Base-by-base conservation (phyloP, 805 yeast species). In the Saccharomycopsis fermentans region DNA sequence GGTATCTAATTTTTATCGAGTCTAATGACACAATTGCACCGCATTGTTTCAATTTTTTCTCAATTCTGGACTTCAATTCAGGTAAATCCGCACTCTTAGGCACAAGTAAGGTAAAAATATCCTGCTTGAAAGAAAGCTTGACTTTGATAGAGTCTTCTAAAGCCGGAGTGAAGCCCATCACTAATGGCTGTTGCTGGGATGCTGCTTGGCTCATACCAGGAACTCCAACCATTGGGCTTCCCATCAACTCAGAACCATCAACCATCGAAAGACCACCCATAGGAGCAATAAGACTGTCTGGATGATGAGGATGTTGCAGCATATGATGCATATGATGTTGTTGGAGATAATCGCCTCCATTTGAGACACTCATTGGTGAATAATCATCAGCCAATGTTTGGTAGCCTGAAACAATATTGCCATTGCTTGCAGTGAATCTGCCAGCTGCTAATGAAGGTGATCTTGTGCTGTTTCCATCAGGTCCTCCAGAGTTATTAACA, bases 41-140 rank as follows among this genome's bases (percentile, higher is more conserved):
- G 57, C 82, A 76, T 55, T 80, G 78, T 52, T 76, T 73, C 53
- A 83, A 68, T 66, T 83, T 83, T 54, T 76, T 77, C 61, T 80
- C 81, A 39, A 89, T 80, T 60, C 82, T 81, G 51, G 74, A 79
- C 52, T 79, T 72, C 58, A 89, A 74, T 52, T 79, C 83, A 11
- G 74, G 73, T 67, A 81, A 77, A 39, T 76, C 65, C 47, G 81
- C 74, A 58, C 78, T 73, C 59, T 76, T 69, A 9, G 86, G 81
- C 2, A 88, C 83, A 62, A 86, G 78, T 63, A 86, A 73, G 55
- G 88, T 81, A 63, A 89, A 83, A 16, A 86, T 79, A 62, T 78
- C 79, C 21, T 73, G 66, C 37, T 74, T 73, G 66, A 73, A 79
- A 32, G 74, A 69, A 14, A 77, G 65, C 60, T 76, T 71, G 2